Evolutionary conservation across 2,329 filamentous ascomycete genomes (phyloP), one percentile per base, ranked within the genome.

Genomic region (Sclerotiophoma versabilis): DNA sequence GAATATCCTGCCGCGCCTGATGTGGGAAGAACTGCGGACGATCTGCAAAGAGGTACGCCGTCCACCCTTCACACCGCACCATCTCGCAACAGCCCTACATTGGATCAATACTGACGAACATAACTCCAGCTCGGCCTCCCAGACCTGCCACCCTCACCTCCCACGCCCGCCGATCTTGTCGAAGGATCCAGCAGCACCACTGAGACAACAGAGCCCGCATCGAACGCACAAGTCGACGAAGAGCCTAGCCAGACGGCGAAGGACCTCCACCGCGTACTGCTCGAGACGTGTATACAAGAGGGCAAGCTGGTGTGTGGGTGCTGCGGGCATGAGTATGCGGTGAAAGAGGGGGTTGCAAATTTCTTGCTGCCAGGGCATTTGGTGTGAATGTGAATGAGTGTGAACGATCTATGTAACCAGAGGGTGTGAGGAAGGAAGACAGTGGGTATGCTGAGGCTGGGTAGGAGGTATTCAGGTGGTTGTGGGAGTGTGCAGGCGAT

Each of bases 281-380:
- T 97, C 64, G 91, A 98, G 82, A 99, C 95, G 55, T 89, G 92
- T 68, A 90, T 99, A 55, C 84, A 86, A 30, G 90, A 93, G 77
- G 95, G 95, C 3, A 93, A 91, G 77, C 82, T 99, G 61, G 90
- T 93, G 5, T 99, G 95, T 75, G 92, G 86, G 41, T 90, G 90
- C 76, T 99, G 95, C 73, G 91, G 90, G 41, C 93, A 98, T 73
- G 91, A 96, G 80, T 99, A 98, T 76, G 87, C 87, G 54, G 88
- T 99, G 59, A 93, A 95, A 73, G 93, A 99, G 77, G 95, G 95
- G 5, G 96, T 98, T 75, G 92, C 92, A 55, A 98, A 98, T 76
- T 99, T 99, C 70, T 78, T 99, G 72, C 78, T 99, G 64, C 95
- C 95, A 11, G 95, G 90, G 68, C 95, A 99, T 80, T 78, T 99